Base-by-base conservation (phyloP, 768 basidiomycete species). In the Boletus sp. region DNA sequence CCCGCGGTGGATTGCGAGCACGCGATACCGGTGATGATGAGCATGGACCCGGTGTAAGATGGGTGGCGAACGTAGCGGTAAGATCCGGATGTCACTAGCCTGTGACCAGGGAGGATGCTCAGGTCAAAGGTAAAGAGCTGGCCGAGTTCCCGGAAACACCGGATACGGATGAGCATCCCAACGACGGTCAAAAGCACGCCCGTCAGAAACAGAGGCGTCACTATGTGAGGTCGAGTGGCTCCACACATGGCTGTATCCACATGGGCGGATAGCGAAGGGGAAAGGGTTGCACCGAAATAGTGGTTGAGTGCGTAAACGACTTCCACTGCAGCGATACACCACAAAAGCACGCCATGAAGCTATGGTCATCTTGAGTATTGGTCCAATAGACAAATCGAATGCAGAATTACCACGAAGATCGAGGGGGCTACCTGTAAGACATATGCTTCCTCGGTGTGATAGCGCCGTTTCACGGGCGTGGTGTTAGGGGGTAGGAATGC, bases 401-500 rank as follows among this genome's bases (percentile, higher is more conserved):
- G 35, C 35, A 42, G 10, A 53, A 58, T 37, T 56, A 80, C 83
- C 70, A 79, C 79, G 72, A 84, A 82, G 19, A 84, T 72, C 5
- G 77, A 53, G 3, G 83, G 81, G 0, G 82, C 83, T 29, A 84
- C 79, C 50, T 79, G 79, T 35, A 84, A 71, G 40, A 82, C 71
- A 59, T 74, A 77, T 35, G 77, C 68, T 63, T 79, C 77, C 17
- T 80, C 72, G 0, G 77, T 81, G 64, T 83, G 78, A 61, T 82
- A 84, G 6, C 83, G 72, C 9, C 71, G 72, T 50, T 81, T 81
- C 33, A 63, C 53, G 0, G 74, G 76, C 0, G 82, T 80, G 10
- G 79, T 80, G 63, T 84, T 82, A 2, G 83, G 83, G 1, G 83
- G 81, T 0, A 79, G 79, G 58, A 74, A 80, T 0, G 81, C 83